phyloP scores from a whole-genome alignment of 352 stramenopile genomes.

The Globisporangium heterothallicum region DNA sequence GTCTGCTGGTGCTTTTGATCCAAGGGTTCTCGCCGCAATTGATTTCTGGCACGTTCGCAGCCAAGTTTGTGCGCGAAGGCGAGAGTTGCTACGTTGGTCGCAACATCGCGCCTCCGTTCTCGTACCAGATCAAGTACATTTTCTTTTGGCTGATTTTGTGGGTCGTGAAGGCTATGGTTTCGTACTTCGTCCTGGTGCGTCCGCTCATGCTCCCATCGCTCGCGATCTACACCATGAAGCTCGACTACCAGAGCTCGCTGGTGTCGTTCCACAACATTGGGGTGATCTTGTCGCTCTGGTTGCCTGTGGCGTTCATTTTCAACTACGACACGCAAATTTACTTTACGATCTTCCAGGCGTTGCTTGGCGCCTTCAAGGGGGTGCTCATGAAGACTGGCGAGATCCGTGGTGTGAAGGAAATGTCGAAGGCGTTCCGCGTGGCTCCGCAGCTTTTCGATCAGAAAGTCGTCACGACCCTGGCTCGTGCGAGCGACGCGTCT shows the following conservation, averaged over 20 bases:
- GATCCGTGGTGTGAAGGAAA: constrained; percentile 59
- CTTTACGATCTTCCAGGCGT: constrained; percentile 71
- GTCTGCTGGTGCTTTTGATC: constrained; percentile 39
- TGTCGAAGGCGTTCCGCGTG: constrained; percentile 72
- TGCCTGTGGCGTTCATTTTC: constrained; percentile 67
- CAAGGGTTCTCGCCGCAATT: constrained; percentile 49
- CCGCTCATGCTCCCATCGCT: constrained; percentile 61
- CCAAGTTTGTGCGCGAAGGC: constrained; percentile 70
- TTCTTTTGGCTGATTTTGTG: constrained; percentile 59
- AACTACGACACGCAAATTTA: constrained; percentile 82
- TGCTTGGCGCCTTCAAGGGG: constrained; percentile 57
- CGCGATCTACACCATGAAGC: constrained; percentile 65
- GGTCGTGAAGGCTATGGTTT: constrained; percentile 43
- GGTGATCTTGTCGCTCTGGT: constrained; percentile 58
- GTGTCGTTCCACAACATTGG: constrained; percentile 75
- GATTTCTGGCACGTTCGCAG: constrained; percentile 46
- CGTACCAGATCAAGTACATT: constrained; percentile 62
- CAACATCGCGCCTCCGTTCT: constrained; percentile 54
- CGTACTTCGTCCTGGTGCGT: constrained; percentile 63
- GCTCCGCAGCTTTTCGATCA: constrained; percentile 75
- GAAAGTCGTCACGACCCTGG: constrained; percentile 63
- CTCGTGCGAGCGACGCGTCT: constrained; percentile 47
- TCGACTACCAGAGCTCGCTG: constrained; percentile 62
- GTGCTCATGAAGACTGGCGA: constrained; percentile 75
- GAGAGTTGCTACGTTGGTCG: constrained; percentile 67